Evolutionary conservation across 768 basidiomycete genomes (phyloP).

Genomic region (Filobasidium wieringae): DNA sequence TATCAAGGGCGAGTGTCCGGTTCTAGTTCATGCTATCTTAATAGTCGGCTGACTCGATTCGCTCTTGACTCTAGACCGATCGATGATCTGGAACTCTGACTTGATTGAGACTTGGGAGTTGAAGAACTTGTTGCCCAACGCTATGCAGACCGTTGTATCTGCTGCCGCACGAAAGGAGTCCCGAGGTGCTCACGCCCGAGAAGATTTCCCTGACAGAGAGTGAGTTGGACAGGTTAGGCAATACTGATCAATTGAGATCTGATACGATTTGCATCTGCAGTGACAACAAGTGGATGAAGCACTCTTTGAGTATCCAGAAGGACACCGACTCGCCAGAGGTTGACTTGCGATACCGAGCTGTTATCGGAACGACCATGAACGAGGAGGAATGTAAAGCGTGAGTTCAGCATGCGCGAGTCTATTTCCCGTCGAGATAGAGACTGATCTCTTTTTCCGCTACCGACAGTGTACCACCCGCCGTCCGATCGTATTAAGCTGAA

Average conservation of each 20-base stretch:
- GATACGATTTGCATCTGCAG: background rate
- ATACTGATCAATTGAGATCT: background rate
- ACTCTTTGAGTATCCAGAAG: constrained; percentile 80
- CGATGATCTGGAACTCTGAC: constrained; percentile 49
- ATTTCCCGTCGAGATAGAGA: background rate
- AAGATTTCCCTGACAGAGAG: constrained; percentile 98
- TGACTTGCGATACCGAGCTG: constrained; percentile 74
- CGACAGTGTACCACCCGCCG: background rate
- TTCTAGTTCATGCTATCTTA: constrained; percentile 92
- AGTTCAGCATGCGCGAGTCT: background rate
- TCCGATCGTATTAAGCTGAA: background rate
- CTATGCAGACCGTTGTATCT: constrained; percentile 86
- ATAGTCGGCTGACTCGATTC: background rate
- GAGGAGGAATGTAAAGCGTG: constrained; percentile 80
- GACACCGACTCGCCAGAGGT: constrained; percentile 68
- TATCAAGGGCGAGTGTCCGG: constrained; percentile 93
- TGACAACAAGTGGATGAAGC: constrained; percentile 40
- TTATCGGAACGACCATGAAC: constrained; percentile 77
- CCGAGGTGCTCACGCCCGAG: constrained; percentile 95
- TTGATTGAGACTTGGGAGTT: constrained; percentile 94
- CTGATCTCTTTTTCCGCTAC: background rate
- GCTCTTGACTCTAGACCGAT: background rate
- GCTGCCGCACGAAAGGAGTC: constrained; percentile 79
- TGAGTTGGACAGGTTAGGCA: constrained; percentile 9
- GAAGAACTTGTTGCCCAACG: constrained; percentile 87